Evolutionary conservation across 768 basidiomycete genomes (phyloP), one percentile per base, ranked within the genome.

Genomic region (Leccinum subtestaceum): DNA sequence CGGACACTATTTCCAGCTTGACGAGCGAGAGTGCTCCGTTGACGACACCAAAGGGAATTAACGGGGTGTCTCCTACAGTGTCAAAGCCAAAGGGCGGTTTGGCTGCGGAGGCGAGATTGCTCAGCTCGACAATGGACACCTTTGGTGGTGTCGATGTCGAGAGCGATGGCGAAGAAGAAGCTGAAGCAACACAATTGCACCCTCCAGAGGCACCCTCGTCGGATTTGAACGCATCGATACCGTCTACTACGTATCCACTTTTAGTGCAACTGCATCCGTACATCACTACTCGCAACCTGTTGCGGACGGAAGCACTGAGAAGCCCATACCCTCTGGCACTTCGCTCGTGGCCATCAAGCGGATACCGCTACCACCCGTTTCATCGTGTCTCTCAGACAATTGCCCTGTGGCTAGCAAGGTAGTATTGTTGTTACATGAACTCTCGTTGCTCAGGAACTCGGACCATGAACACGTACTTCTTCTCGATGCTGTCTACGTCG

Each of bases 311-410:
- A 13, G 25, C 23, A 27, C 12, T n/a, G 70, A 73, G 69, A 34
- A 75, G 65, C 50, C 62, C 12, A 25, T 74, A 52, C 53, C 62
- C 2, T 12, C 69, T 63, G 49, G 68, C 65, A 59, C 64, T 21
- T 79, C 76, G 31, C 68, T 83, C n/a, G 85, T 93, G 8, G 92
- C 91, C 17, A 86, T 93, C 68, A 93, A 93, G 76, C 81, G 81
- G 59, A 82, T 93, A 40, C 78, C 80, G 13, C 80, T 92, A 53
- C 65, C 84, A 6, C 48, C 62, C 36, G 81, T 82, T 5, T 74
- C 78, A 2, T 56, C 57, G 9, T 43, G 58, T 4, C 46, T 63
- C 51, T 40, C 64, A 9, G 68, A 69, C 2, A 65, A 74, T 21
- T 58, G 59, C 3, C 56, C 68, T 0, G 83, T 84, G 1, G 81